Percentiles rank a stretch among this genome's conserved stretches.
These are phyloP conservation scores for Tolypocladium nubicola DNA, from an alignment of 2,329 filamentous ascomycete genomes.

Conservation along the genomic window DNA sequence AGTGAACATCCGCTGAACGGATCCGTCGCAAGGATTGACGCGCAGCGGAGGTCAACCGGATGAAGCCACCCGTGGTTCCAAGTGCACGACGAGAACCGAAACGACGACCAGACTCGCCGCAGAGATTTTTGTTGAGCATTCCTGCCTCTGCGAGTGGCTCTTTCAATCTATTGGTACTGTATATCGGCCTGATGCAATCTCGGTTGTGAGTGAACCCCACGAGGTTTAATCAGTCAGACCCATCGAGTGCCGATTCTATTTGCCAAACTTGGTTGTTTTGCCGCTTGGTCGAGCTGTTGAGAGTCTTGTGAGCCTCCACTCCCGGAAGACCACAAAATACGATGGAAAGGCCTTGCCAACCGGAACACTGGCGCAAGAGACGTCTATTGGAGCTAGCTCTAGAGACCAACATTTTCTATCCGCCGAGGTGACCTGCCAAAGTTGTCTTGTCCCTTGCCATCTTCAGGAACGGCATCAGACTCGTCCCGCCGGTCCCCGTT, in stretches of 20 bases:
- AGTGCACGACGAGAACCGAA: not conserved
- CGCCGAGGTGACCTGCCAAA: conserved; percentile 21
- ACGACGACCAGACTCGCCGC: not conserved
- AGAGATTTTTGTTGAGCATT: not conserved
- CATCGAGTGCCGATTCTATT: not conserved
- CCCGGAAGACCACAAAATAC: no score
- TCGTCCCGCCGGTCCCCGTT: conserved; percentile 78
- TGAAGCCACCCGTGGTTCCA: not conserved
- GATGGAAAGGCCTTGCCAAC: not conserved
- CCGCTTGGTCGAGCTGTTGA: not conserved
- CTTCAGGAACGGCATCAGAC: conserved; percentile 80
- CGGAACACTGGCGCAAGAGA: not conserved
- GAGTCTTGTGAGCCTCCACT: not conserved
- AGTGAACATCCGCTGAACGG: not conserved
- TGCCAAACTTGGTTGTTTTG: not conserved
- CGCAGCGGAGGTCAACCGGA: not conserved
- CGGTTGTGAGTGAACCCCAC: not conserved
- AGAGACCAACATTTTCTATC: not conserved
- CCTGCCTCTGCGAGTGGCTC: not conserved
- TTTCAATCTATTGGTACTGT: not conserved
- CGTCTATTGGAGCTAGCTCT: not conserved
- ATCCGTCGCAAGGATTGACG: not conserved
- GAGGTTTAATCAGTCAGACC: not conserved
- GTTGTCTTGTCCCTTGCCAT: conserved; percentile 77
- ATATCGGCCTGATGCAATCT: not conserved